Evolutionary conservation across 192 early-diverging fungal genomes (phyloP).

Genomic region (Coemansia aciculifera): DNA sequence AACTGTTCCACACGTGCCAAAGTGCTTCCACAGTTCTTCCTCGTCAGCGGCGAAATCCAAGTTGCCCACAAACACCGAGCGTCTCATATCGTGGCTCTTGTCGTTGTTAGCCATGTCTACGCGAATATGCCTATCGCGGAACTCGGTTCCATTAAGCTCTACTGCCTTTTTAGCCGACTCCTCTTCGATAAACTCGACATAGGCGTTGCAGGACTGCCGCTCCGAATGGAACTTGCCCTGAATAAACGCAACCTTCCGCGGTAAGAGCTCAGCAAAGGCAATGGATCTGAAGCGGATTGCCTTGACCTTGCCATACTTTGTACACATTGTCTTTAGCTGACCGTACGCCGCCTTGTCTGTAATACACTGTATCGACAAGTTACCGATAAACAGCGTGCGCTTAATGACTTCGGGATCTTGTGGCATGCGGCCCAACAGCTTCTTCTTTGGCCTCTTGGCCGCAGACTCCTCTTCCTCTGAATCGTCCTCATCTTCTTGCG

Average conservation of each 20-base stretch:
- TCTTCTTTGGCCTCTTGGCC: slow-evolving; percentile 44
- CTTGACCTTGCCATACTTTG: slow-evolving; percentile 71
- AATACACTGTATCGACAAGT: slow-evolving; percentile 69
- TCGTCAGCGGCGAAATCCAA: slow-evolving; percentile 73
- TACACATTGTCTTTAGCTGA: slow-evolving; percentile 69
- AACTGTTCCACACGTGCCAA: slow-evolving; percentile 67
- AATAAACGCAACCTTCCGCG: slow-evolving; percentile 80
- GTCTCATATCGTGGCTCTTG: slow-evolving; percentile 70
- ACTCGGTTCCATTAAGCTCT: slow-evolving; percentile 76
- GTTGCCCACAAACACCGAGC: slow-evolving; percentile 74
- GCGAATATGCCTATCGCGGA: slow-evolving; percentile 85
- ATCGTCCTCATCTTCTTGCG: slow-evolving; percentile 21
- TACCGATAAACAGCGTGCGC: slow-evolving; percentile 95
- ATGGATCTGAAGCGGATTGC: slow-evolving; percentile 91
- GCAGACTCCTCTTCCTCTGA: slow-evolving; percentile 14
- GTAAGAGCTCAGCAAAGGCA: slow-evolving; percentile 52
- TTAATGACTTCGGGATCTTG: slow-evolving; percentile 60
- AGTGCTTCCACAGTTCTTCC: slow-evolving; percentile 71
- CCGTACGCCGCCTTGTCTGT: slow-evolving; percentile 67
- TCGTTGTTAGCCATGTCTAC: slow-evolving; percentile 65
- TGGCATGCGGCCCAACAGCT: slow-evolving; percentile 34
- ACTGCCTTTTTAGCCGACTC: slow-evolving; percentile 60
- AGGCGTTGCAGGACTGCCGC: slow-evolving; percentile 85
- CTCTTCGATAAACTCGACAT: slow-evolving; percentile 75
- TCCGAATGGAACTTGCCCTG: slow-evolving; percentile 80